Evolutionary conservation across 371 early-diverging fungal species (phyloP).

Genomic region (Rhizopus arrhizus): DNA sequence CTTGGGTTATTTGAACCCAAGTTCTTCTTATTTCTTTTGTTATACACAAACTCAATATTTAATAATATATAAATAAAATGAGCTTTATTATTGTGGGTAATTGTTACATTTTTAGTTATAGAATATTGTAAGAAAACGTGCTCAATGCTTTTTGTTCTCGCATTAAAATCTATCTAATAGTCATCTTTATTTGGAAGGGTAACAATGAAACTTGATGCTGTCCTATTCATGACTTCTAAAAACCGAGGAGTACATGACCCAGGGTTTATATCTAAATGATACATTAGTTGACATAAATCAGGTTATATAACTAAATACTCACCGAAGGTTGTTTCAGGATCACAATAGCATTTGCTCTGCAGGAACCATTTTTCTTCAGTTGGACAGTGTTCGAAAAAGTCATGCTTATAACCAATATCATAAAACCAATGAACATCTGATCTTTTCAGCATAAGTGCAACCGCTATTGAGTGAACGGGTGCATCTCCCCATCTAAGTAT

Average conservation of each 20-base stretch:
- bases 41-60: too few species aligned
- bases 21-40: too few species aligned
- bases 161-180: neutral
- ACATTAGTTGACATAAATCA: neutral
- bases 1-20: too few species aligned
- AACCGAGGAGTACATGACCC: slow-evolving; percentile 36
- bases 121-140: too few species aligned
- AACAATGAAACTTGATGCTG: slow-evolving; percentile 27
- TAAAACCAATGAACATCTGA: slow-evolving; percentile 89
- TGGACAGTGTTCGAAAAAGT: slow-evolving; percentile 70
- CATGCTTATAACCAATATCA: slow-evolving; percentile 81
- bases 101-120: too few species aligned
- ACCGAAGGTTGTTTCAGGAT: slow-evolving; percentile 46
- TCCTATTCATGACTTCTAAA: slow-evolving; percentile 28
- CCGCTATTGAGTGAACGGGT: slow-evolving; percentile 90
- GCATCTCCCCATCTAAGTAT: slow-evolving; percentile 87
- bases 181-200: slow-evolving; percentile 24
- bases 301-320: slow-evolving; percentile 1
- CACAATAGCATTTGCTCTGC: slow-evolving; percentile 59
- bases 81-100: too few species aligned
- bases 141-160: too few species aligned
- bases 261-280: slow-evolving; percentile 15
- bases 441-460: slow-evolving; percentile 73
- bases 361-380: slow-evolving; percentile 43
- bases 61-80: too few species aligned